These are phyloP conservation scores for Dimargaris xerosporica DNA, from an alignment of 192 early-diverging fungal species.

Conservation along the genomic window DNA sequence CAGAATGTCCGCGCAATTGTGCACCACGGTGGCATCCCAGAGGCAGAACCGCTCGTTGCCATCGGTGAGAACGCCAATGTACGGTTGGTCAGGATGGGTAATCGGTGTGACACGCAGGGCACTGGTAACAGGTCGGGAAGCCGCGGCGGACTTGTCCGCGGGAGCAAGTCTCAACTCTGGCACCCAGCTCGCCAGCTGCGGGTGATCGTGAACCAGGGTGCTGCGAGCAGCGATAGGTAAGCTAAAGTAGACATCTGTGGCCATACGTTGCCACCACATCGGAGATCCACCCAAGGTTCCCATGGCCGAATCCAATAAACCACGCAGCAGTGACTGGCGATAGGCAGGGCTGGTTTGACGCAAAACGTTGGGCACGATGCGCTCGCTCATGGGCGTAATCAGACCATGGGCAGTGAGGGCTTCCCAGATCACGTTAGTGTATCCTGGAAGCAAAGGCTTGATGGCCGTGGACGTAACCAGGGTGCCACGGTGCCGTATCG, in stretches of 20 bases:
- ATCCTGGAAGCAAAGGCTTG: no score
- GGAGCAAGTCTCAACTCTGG: no score
- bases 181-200: no score
- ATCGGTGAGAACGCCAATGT: constrained; percentile 2
- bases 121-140: no score
- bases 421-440: not conserved
- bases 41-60: constrained; percentile 12
- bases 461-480: no score
- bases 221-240: no score
- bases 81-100: not conserved
- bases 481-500: no score
- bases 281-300: not conserved
- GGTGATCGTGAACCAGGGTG: no score
- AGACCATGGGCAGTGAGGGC: not conserved
- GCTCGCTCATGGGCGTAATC: not conserved
- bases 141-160: no score
- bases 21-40: constrained; percentile 5
- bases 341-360: not conserved
- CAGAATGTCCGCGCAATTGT: constrained; percentile 71
- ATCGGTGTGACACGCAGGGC: not conserved
- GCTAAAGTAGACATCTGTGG: no score
- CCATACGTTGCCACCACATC: no score
- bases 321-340: not conserved
- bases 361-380: not conserved
- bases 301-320: not conserved